Evolutionary conservation across 345 rosid genomes (phyloP), one percentile per base, ranked within the genome.

Genomic region (Corymbia maculata): DNA sequence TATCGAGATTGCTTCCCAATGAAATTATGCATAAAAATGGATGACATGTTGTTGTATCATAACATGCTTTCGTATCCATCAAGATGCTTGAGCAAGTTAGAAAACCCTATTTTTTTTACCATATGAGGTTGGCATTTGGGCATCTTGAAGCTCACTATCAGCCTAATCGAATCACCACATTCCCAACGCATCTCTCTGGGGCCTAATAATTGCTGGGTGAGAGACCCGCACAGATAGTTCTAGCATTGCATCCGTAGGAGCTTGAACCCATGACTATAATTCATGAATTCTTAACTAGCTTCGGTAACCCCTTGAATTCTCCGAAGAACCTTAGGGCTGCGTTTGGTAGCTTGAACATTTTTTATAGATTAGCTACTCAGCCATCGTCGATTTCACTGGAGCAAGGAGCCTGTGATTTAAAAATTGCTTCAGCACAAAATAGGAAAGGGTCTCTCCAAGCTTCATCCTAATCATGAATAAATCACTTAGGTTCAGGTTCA

Each of bases 111-210:
- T 28, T 12, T 13, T 64, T 64, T 64, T 13, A 14, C 9, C 61
- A 21, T 64, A 64, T 64, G 36, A 13, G 36, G 9, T 64, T n/a
- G 75, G 75, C 75, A n/a, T 64, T 13, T 64, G 9, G 42, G 36
- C 36, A 64, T 14, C 17, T 64, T 0, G n/a, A 0, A 64, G 75
- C 75, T n/a, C 19, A n/a, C 3, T 3, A 1, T n/a, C 16, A 64
- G 13, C 36, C 19, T 13, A 14, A n/a, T 64, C 36, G 4, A 14
- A 36, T n/a, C 42, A 64, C 15, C 9, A 13, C 42, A 64, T n/a
- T 64, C 10, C 17, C 42, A 0, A 0, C 9, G 0, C 8, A 19
- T n/a, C 42, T 36, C 75, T 28, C 75, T 8, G 16, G 4, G 42
- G n/a, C 42, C 42, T 1, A 14, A 9, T 30, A 13, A 64, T 64